phyloP scores from a whole-genome alignment of 768 basidiomycete genomes.

The Mycena galopus region DNA sequence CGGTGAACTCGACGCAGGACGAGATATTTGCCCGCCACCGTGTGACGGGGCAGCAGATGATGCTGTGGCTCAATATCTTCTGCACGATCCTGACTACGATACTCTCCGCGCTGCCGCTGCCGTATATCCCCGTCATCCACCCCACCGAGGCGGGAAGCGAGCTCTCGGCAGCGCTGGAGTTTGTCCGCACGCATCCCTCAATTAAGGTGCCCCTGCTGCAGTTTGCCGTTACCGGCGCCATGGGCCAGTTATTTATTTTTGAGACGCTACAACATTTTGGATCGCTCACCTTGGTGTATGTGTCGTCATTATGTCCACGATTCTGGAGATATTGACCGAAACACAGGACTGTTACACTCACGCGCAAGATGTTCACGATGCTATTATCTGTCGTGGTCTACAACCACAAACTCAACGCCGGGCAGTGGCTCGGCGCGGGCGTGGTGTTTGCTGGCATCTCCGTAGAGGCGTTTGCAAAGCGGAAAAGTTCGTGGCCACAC shows the following conservation, averaged over 20 bases:
- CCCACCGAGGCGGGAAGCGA: slow-evolving; percentile 76
- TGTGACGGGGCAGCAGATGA: slow-evolving; percentile 94
- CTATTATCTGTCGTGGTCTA: slow-evolving; percentile 93
- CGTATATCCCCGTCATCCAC: slow-evolving; percentile 85
- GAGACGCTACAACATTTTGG: slow-evolving; percentile 95
- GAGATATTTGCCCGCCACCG: slow-evolving; percentile 89
- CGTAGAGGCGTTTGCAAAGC: slow-evolving; percentile 92
- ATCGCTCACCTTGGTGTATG: slow-evolving; percentile 88
- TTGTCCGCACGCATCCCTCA: slow-evolving; percentile 83
- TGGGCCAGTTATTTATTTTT: slow-evolving; percentile 98
- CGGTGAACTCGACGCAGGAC: slow-evolving; percentile 96
- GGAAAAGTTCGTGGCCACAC: slow-evolving; percentile 70
- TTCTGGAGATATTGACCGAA: slow-evolving; percentile 25
- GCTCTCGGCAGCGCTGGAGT: slow-evolving; percentile 75
- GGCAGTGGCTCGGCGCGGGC: slow-evolving; percentile 94
- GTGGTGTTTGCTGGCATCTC: slow-evolving; percentile 97
- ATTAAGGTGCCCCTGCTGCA: slow-evolving; percentile 80
- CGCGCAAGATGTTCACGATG: slow-evolving; percentile 98
- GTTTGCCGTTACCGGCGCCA: slow-evolving; percentile 90
- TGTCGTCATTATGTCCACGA: slow-evolving; percentile 27
- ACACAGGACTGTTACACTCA: slow-evolving; percentile 91
- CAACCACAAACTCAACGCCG: slow-evolving; percentile 83
- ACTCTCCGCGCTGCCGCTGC: slow-evolving; percentile 81
- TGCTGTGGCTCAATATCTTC: slow-evolving; percentile 97
- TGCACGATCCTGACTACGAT: slow-evolving; percentile 79